These are phyloP conservation scores for Apocynum venetum DNA, from an alignment of 257 asterid genomes.

Conservation along the genomic window DNA sequence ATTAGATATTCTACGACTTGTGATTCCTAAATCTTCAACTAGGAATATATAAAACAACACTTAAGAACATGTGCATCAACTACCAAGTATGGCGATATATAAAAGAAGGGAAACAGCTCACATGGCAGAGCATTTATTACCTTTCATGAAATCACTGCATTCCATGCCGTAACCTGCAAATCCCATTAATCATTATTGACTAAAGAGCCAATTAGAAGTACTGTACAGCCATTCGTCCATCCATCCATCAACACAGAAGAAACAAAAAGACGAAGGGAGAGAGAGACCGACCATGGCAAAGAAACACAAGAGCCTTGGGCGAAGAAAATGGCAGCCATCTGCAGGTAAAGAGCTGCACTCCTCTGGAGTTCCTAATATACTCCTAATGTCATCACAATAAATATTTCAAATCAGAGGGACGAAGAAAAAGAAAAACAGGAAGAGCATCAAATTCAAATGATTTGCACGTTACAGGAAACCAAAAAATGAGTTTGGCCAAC, in stretches of 20 bases:
- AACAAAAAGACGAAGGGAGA: constrained; percentile 1
- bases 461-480: background rate
- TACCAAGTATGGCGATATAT: background rate
- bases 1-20: background rate
- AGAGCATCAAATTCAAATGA: background rate
- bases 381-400: constrained; percentile 32
- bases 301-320: constrained; percentile 94
- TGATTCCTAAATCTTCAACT: background rate
- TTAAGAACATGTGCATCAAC: background rate
- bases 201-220: background rate
- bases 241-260: background rate
- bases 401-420: background rate
- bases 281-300: constrained; percentile 79
- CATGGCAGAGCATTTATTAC: constrained; percentile 6
- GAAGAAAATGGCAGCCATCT: constrained; percentile 83
- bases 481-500: background rate
- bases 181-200: constrained; percentile 15
- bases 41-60: background rate
- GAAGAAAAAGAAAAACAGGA: background rate
- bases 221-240: background rate
- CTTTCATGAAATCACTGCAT: constrained; percentile 97
- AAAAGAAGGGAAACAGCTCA: constrained; percentile 10
- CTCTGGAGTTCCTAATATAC: constrained; percentile 65
- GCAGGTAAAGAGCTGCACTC: constrained; percentile 75
- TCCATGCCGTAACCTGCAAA: constrained; percentile 98